A percentile compares a stretch with the other conserved stretches of the same genome.
phyloP scores from a whole-genome alignment of 208 protist species.

The Wallacemonas sp. region DNA sequence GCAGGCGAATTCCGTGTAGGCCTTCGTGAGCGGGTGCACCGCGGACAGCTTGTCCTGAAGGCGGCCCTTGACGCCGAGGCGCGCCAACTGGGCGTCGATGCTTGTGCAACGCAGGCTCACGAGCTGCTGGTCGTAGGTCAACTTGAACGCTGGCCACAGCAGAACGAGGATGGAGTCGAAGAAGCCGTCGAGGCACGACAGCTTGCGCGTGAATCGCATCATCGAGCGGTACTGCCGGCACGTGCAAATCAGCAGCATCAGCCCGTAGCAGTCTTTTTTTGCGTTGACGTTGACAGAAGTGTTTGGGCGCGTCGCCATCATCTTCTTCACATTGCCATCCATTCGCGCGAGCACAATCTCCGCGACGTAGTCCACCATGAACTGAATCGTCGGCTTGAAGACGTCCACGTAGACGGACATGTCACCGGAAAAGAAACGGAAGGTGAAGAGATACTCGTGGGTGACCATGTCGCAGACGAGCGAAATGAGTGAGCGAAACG shows the following conservation, averaged over 20 bases:
- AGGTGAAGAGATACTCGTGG: conserved; percentile 90
- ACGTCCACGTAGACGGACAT: conserved; percentile 79
- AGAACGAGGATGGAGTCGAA: conserved; percentile 76
- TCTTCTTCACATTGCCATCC: conserved; percentile 29
- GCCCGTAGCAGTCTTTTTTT: conserved; percentile 71
- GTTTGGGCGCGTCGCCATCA: conserved; percentile 47
- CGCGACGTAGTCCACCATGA: conserved; percentile 79
- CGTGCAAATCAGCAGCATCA: conserved; percentile 72
- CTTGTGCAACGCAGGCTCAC: conserved; percentile 44
- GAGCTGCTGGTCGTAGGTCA: conserved; percentile 68
- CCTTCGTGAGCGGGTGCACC: conserved; percentile 59
- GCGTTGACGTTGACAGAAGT: conserved; percentile 52
- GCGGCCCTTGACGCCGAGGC: conserved; percentile 17
- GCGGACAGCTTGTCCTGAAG: conserved; percentile 32
- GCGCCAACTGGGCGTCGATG: neutral
- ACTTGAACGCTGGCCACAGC: conserved; percentile 81
- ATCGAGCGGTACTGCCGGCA: conserved; percentile 79
- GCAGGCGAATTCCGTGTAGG: conserved; percentile 40
- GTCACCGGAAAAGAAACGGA: conserved; percentile 82
- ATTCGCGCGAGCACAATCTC: conserved; percentile 68
- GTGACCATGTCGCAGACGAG: conserved; percentile 81
- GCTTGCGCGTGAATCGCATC: conserved; percentile 65
- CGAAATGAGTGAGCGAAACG: conserved; percentile 70
- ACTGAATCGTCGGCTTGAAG: conserved; percentile 76
- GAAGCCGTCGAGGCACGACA: conserved; percentile 80